A percentile compares a stretch with the other conserved stretches of the same genome.
Evolutionary conservation across 2,329 filamentous ascomycete species (phyloP).

Genomic region (Penicillium rolfsii): DNA sequence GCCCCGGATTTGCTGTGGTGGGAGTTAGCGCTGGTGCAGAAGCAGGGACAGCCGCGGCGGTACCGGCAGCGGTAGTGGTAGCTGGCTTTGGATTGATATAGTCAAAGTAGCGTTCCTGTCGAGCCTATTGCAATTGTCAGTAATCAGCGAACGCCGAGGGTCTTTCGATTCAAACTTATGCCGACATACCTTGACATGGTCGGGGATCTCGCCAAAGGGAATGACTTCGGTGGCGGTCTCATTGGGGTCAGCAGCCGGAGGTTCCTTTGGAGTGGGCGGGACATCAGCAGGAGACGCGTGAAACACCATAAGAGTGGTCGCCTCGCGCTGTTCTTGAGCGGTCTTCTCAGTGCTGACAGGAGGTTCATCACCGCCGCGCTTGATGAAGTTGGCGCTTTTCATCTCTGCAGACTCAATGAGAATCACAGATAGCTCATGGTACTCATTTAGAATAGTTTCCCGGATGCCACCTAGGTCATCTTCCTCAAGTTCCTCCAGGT

Average conservation of each 20-base stretch:
- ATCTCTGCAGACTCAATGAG: slow-evolving; percentile 44
- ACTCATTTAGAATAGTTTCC: slow-evolving; percentile 46
- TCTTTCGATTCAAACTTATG: background rate
- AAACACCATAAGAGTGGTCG: slow-evolving; percentile 53
- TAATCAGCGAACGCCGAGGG: slow-evolving; percentile 1
- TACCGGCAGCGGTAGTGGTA: slow-evolving; percentile 26
- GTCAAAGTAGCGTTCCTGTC: slow-evolving; percentile 49
- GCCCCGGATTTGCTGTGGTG: slow-evolving; percentile 22
- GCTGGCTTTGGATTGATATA: slow-evolving; percentile 39
- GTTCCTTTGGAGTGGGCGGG: slow-evolving; percentile 53
- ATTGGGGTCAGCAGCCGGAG: slow-evolving; percentile 43
- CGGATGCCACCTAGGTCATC: slow-evolving; percentile 58
- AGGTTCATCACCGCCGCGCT: slow-evolving; percentile 46
- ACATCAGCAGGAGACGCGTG: slow-evolving; percentile 52
- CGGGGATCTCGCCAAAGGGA: slow-evolving; percentile 49
- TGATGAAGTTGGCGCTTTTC: slow-evolving; percentile 42
- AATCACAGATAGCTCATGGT: slow-evolving; percentile 40
- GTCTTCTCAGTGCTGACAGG: slow-evolving; percentile 47
- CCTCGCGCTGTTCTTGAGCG: slow-evolving; percentile 52
- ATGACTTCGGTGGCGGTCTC: slow-evolving; percentile 41
- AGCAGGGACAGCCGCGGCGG: slow-evolving; percentile 12
- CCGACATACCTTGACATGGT: slow-evolving; percentile 44
- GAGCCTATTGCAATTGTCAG: slow-evolving; percentile 35
- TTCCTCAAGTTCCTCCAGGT: slow-evolving; percentile 61
- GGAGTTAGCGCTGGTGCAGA: slow-evolving; percentile 26